These are phyloP conservation scores for Mrakia gelida DNA, from an alignment of 768 basidiomycete species.

Conservation along the genomic window DNA sequence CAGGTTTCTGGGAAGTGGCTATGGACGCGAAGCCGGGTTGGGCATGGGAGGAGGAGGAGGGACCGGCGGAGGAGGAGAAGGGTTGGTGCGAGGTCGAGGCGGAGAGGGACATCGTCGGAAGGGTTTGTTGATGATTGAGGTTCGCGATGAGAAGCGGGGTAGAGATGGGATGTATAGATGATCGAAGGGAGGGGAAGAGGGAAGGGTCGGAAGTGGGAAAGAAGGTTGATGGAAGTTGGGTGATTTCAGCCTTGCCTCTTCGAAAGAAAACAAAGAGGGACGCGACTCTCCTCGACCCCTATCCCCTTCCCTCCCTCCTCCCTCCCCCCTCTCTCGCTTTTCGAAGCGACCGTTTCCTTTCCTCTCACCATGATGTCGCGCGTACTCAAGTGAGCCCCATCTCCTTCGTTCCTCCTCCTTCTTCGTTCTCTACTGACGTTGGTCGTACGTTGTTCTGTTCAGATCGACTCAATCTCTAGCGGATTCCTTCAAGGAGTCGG, in stretches of 20 bases:
- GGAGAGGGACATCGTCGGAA: neutral
- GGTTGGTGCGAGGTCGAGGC: slow-evolving; percentile 15
- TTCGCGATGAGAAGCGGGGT: neutral
- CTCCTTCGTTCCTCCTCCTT: neutral
- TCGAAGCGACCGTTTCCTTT: neutral
- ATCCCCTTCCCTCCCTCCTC: neutral
- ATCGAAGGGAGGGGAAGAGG: neutral
- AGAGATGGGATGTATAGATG: too few relatives aligned
- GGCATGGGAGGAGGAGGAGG: neutral
- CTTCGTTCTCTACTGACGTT: neutral
- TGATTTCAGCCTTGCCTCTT: neutral
- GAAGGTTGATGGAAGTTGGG: too few relatives aligned
- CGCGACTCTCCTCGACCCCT: too few relatives aligned
- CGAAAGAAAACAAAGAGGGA: too few relatives aligned
- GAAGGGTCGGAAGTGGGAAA: neutral
- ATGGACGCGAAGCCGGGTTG: neutral
- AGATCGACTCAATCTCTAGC: slow-evolving; percentile 31
- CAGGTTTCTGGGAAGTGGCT: neutral
- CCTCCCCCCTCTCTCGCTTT: too few relatives aligned
- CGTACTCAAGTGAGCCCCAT: slow-evolving; percentile 19
- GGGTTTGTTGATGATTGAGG: neutral
- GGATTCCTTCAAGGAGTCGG: slow-evolving; percentile 23
- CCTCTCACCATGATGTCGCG: slow-evolving; percentile 20
- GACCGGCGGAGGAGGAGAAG: slow-evolving; percentile 1
- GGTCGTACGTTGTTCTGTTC: neutral